phyloP scores from a whole-genome alignment of 179 eudicot genomes.

The Corrigiola litoralis region DNA sequence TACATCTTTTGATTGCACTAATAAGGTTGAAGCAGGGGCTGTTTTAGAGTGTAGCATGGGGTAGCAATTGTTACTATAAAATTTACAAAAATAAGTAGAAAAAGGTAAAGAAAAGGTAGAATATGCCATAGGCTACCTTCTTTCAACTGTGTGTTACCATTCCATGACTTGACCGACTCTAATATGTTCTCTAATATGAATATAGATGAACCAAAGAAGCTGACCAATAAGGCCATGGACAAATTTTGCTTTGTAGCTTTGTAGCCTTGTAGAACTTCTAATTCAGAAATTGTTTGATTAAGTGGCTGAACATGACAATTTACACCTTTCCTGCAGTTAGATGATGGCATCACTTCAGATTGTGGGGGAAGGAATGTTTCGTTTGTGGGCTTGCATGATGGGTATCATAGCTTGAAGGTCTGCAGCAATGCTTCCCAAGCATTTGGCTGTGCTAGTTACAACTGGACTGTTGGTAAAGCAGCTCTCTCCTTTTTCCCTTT shows the following conservation, averaged over 20 bases:
- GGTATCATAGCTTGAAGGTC: slow-evolving; percentile 65
- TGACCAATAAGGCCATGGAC: not conserved
- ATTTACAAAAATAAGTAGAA: too few species aligned
- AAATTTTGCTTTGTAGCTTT: not conserved
- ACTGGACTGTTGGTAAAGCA: slow-evolving; percentile 77
- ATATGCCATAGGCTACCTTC: too few species aligned
- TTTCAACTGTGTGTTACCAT: not conserved
- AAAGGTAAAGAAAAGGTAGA: too few species aligned
- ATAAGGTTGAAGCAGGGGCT: too few species aligned
- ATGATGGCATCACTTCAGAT: slow-evolving; percentile 38
- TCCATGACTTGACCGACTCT: not conserved
- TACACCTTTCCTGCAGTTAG: slow-evolving; percentile 54
- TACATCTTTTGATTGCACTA: too few species aligned
- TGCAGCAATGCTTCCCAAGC: slow-evolving; percentile 51
- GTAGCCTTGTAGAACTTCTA: not conserved
- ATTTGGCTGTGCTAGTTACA: slow-evolving; percentile 60
- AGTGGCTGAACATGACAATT: slow-evolving; percentile 1
- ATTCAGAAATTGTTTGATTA: slow-evolving; percentile 11
- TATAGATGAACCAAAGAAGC: slow-evolving; percentile 2
- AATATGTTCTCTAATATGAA: not conserved
- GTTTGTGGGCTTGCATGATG: slow-evolving; percentile 51
- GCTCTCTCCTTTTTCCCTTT: not conserved
- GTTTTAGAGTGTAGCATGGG: too few species aligned
- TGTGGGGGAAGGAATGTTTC: slow-evolving; percentile 55
- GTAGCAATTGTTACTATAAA: too few species aligned